phyloP scores from a whole-genome alignment of 441 rosid genomes.

The Gossypium davidsonii region DNA sequence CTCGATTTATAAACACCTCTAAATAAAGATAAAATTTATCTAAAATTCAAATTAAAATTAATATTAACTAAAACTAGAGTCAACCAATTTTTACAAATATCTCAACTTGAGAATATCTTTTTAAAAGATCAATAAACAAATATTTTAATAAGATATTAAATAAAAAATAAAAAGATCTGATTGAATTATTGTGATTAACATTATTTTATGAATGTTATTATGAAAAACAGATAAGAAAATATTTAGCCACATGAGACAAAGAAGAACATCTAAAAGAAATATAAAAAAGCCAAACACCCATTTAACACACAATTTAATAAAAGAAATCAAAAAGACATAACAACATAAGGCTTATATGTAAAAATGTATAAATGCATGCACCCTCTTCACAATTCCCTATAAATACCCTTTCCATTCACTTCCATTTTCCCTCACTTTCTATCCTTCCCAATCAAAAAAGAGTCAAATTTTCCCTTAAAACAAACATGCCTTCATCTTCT shows the following conservation, averaged over 20 bases:
- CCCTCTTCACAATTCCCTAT: conserved; percentile 24
- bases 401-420: conserved; percentile 18
- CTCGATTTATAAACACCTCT: no score
- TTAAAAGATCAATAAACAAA: no score
- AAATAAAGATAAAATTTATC: no score
- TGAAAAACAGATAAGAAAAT: neutral
- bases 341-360: neutral
- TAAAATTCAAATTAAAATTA: no score
- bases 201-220: conserved; percentile 22
- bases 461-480: neutral
- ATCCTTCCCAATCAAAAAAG: neutral
- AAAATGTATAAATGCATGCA: conserved; percentile 28
- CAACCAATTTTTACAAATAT: no score
- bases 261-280: neutral
- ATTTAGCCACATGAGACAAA: neutral
- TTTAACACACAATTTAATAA: neutral
- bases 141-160: neutral
- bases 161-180: neutral
- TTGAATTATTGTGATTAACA: conserved; percentile 6
- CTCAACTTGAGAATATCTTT: no score
- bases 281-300: neutral
- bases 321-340: neutral
- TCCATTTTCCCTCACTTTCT: conserved; percentile 14
- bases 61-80: no score
- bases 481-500: conserved; percentile 35